Conservation (phyloP, 2,329 filamentous ascomycete genomes). For the Catunica adiposa region DNA sequence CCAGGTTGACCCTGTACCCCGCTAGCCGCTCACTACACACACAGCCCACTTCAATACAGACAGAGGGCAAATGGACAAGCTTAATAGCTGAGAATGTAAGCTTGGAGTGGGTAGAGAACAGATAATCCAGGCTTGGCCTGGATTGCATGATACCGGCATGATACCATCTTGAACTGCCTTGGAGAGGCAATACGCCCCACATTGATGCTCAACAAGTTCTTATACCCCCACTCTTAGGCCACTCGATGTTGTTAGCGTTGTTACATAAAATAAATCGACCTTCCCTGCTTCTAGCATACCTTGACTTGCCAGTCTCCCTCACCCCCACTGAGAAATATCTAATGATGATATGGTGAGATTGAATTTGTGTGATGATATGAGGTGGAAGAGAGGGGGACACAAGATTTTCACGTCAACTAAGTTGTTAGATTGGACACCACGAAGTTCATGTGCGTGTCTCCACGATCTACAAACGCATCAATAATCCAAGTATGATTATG, state of each 20-base stretch:
- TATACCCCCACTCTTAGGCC: neutral
- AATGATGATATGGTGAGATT: too few relatives aligned
- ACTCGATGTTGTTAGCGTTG: neutral
- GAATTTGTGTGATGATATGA: too few relatives aligned
- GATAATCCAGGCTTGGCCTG: neutral
- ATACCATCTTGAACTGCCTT: neutral
- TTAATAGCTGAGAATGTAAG: neutral
- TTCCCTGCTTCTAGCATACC: neutral
- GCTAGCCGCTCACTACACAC: neutral
- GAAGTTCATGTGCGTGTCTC: too few relatives aligned
- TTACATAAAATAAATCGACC: neutral
- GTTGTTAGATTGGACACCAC: too few relatives aligned
- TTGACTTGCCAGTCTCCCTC: neutral
- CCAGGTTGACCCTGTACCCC: neutral
- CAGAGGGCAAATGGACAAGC: neutral
- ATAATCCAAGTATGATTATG: too few relatives aligned
- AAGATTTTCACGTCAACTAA: too few relatives aligned
- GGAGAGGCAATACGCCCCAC: neutral
- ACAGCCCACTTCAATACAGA: neutral
- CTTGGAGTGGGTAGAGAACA: neutral
- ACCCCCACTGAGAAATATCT: too few relatives aligned
- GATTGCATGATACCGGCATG: neutral
- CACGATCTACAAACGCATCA: too few relatives aligned
- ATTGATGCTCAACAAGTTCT: neutral
- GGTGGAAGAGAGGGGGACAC: too few relatives aligned